These are phyloP conservation scores for Fusarium lyarnte DNA, from an alignment of 2,329 filamentous ascomycete species.

Conservation along the genomic window DNA sequence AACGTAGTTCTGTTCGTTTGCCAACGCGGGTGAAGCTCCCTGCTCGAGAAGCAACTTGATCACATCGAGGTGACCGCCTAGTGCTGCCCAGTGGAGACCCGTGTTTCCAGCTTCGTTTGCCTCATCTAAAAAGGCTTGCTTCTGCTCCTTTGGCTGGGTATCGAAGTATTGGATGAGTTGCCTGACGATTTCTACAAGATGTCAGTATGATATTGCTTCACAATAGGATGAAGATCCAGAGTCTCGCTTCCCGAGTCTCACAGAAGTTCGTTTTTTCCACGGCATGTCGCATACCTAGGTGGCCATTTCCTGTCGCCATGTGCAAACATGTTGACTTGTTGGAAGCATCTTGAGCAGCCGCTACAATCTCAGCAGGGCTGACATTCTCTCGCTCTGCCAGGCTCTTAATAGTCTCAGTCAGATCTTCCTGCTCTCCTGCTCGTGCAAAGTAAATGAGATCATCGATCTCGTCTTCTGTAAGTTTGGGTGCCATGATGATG, in stretches of 20 bases:
- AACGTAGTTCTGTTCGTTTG: conserved; percentile 86
- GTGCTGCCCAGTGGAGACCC: conserved; percentile 89
- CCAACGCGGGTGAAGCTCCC: conserved; percentile 80
- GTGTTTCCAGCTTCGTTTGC: conserved; percentile 89
- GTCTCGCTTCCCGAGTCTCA: no score
- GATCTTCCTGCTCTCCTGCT: conserved; percentile 76
- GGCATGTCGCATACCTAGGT: conserved; percentile 66
- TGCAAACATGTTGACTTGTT: conserved; percentile 82
- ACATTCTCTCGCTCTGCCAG: conserved; percentile 70
- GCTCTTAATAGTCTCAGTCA: conserved; percentile 66
- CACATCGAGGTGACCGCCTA: conserved; percentile 85
- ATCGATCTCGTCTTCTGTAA: conserved; percentile 85
- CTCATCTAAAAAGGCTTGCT: conserved; percentile 68
- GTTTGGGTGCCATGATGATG: conserved; percentile 58
- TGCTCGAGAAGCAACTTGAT: conserved; percentile 80
- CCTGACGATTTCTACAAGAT: conserved; percentile 55
- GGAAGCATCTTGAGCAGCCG: conserved; percentile 75
- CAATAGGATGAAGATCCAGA: no score
- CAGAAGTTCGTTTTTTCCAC: no score
- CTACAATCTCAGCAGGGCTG: conserved; percentile 70
- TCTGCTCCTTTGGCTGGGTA: conserved; percentile 51
- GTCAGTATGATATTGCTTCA: background rate
- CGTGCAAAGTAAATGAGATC: conserved; percentile 91
- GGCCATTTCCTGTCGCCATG: conserved; percentile 92
- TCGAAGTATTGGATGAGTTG: conserved; percentile 56